phyloP scores from a whole-genome alignment of 148 eudicot genomes.

The Nepenthes mirabilis region DNA sequence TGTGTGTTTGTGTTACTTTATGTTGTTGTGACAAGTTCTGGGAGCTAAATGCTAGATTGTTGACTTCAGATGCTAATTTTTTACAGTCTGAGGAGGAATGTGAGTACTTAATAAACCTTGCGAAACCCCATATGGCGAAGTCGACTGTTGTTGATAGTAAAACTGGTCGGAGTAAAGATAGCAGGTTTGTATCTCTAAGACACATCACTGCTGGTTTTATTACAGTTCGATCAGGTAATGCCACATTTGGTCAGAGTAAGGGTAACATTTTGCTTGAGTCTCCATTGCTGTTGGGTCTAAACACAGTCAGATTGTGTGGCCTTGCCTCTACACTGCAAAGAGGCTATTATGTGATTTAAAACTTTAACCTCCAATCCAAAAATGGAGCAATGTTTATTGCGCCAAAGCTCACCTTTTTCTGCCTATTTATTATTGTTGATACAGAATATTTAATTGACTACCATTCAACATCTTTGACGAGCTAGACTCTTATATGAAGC shows the following conservation, averaged over 20 bases:
- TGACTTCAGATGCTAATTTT: conserved; percentile 11
- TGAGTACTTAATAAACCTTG: conserved; percentile 68
- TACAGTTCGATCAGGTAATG: neutral
- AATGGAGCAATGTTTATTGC: neutral
- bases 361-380: neutral
- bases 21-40: neutral
- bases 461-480: conserved; percentile 1
- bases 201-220: neutral
- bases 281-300: too few species aligned
- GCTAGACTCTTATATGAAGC: neutral
- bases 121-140: conserved; percentile 77
- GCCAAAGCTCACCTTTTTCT: neutral
- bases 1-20: neutral
- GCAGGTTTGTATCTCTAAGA: conserved; percentile 47
- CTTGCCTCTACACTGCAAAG: too few species aligned
- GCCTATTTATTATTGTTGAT: neutral
- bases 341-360: neutral
- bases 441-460: neutral
- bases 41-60: neutral
- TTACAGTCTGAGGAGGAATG: conserved; percentile 84
- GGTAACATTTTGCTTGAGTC: too few species aligned
- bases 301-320: too few species aligned
- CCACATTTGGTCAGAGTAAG: too few species aligned
- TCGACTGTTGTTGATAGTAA: conserved; percentile 93
- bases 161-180: conserved; percentile 85